Evolutionary conservation across 2,329 filamentous ascomycete genomes (phyloP).

Genomic region (Thielaviopsis musarum): DNA sequence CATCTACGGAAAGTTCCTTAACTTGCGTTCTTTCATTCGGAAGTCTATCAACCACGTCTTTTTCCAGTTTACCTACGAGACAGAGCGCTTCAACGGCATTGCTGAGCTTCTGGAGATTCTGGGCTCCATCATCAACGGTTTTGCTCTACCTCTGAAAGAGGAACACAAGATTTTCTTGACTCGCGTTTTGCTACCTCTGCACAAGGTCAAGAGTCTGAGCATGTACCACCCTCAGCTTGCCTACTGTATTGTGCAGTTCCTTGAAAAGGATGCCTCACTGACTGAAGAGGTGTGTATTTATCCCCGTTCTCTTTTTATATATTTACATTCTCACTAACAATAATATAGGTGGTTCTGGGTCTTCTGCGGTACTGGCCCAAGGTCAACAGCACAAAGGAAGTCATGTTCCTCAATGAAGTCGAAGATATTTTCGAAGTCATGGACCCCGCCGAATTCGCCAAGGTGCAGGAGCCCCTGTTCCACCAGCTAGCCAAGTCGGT

Average conservation of each 20-base stretch:
- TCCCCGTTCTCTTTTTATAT: conserved; percentile 6
- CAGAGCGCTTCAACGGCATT: conserved; percentile 95
- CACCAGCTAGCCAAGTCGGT: conserved; percentile 96
- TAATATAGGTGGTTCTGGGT: conserved; percentile 66
- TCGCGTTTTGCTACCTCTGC: conserved; percentile 75
- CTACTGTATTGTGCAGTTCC: conserved; percentile 96
- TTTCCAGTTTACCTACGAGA: conserved; percentile 99
- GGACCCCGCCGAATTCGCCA: conserved; percentile 96
- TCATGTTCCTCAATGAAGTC: conserved; percentile 98
- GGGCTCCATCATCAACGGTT: conserved; percentile 97
- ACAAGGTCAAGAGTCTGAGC: conserved; percentile 97
- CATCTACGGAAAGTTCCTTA: conserved; percentile 98
- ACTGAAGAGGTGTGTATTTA: conserved; percentile 67
- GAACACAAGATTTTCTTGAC: conserved; percentile 98
- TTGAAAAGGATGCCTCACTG: conserved; percentile 91
- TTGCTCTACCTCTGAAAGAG: conserved; percentile 89
- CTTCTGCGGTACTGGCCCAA: conserved; percentile 96
- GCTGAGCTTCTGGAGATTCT: conserved; percentile 92
- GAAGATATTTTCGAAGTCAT: conserved; percentile 99
- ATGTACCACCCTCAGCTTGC: conserved; percentile 99
- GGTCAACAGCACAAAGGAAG: conserved; percentile 98
- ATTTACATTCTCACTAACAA: conserved; percentile 10
- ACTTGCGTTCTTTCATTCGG: conserved; percentile 89
- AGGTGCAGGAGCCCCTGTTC: conserved; percentile 95
- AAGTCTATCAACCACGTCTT: conserved; percentile 99